These are phyloP conservation scores for Exophiala sp. DNA, from an alignment of 2,329 filamentous ascomycete species.

Conservation along the genomic window DNA sequence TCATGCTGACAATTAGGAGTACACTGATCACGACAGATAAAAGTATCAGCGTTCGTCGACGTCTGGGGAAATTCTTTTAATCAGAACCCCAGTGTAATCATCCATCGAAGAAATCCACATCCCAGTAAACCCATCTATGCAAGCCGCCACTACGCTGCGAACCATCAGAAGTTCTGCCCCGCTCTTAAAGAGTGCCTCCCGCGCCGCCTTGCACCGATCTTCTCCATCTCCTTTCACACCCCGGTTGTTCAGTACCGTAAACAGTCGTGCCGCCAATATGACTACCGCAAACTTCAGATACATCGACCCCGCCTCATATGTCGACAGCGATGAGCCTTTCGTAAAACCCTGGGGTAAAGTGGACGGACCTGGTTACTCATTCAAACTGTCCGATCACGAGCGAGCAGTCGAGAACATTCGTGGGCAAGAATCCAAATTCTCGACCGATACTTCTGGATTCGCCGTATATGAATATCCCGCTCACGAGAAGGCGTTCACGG, in stretches of 20 bases:
- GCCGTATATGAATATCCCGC: conserved; percentile 53
- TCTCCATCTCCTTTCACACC: neutral
- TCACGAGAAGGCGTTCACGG: conserved; percentile 53
- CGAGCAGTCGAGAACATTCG: conserved; percentile 56
- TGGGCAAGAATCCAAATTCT: conserved; percentile 49
- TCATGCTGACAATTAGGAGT: too few relatives aligned
- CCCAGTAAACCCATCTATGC: neutral
- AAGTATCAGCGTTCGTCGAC: too few relatives aligned
- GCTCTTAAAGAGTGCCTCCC: conserved; percentile 9
- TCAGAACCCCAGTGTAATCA: too few relatives aligned
- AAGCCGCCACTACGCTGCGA: conserved; percentile 4
- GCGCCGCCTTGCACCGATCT: neutral
- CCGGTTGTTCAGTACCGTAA: conserved; percentile 7
- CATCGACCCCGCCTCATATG: conserved; percentile 54
- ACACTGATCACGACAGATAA: too few relatives aligned
- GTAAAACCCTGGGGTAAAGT: conserved; percentile 64
- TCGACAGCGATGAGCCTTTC: conserved; percentile 33
- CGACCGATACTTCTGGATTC: conserved; percentile 58
- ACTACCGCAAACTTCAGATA: conserved; percentile 59
- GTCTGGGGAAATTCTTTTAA: too few relatives aligned
- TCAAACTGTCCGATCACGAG: conserved; percentile 44
- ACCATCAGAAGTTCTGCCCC: conserved; percentile 14
- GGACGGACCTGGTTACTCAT: conserved; percentile 57
- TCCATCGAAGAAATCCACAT: neutral
- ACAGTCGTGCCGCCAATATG: conserved; percentile 41